phyloP scores from a whole-genome alignment of 495 filamentous ascomycete genomes.

The Aspergillus nidulans region DNA sequence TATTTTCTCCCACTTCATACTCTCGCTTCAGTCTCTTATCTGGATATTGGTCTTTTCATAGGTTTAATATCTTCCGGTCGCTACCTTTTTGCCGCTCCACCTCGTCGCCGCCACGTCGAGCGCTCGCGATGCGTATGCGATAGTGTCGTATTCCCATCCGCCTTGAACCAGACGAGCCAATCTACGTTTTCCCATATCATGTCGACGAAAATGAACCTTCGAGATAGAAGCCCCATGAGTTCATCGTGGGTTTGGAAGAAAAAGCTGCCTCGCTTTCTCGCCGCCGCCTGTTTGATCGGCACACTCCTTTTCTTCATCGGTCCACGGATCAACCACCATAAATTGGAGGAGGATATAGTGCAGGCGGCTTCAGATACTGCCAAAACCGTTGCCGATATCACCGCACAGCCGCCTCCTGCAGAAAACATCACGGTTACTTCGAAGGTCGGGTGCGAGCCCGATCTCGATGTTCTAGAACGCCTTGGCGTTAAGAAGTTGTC shows the following conservation, averaged over 20 bases:
- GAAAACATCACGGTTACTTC: slow-evolving; percentile 36
- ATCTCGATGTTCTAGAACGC: slow-evolving; percentile 25
- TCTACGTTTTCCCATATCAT: slow-evolving; percentile 12
- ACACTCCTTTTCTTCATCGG: slow-evolving; percentile 24
- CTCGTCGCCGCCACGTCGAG: background rate
- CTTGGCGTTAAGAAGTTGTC: slow-evolving; percentile 30
- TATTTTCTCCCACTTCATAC: background rate
- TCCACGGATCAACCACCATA: slow-evolving; percentile 20
- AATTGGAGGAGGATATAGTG: slow-evolving; percentile 7
- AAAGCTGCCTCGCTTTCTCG: slow-evolving; percentile 26
- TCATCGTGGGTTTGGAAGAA: slow-evolving; percentile 38
- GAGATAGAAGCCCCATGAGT: slow-evolving; percentile 19
- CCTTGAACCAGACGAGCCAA: slow-evolving; percentile 1
- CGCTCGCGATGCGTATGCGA: slow-evolving; percentile 20
- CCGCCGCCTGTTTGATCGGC: slow-evolving; percentile 17
- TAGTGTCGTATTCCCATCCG: slow-evolving; percentile 12
- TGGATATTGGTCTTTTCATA: too few species aligned
- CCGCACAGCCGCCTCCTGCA: background rate
- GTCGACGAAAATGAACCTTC: slow-evolving; percentile 27
- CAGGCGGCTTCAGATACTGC: slow-evolving; percentile 4
- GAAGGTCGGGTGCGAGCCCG: slow-evolving; percentile 31
- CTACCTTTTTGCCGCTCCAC: background rate
- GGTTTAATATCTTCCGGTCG: background rate
- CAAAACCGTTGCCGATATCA: background rate
- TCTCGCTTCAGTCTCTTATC: background rate